Conservation (phyloP, 139 green algal genomes). For the Chlorella sp. region DNA sequence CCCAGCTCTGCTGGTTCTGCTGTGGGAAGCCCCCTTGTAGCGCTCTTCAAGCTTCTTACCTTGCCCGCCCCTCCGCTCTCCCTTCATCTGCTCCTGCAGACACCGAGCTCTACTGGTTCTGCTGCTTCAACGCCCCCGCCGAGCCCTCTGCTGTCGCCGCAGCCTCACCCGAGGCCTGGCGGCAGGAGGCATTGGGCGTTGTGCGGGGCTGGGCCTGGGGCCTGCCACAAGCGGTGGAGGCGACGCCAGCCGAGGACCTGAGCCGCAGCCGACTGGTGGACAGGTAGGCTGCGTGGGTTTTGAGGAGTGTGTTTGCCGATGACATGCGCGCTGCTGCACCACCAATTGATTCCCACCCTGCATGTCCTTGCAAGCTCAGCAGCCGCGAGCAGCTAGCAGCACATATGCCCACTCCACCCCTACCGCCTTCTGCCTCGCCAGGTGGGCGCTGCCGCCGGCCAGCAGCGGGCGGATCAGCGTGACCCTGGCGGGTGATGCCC, state of each 20-base stretch:
- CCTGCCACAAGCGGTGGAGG: conserved; percentile 49
- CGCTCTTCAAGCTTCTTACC: too few species aligned
- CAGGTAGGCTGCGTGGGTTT: conserved; percentile 35
- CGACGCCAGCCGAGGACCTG: conserved; percentile 54
- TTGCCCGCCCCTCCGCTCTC: neutral
- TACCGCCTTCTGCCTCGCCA: neutral
- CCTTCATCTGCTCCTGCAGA: conserved; percentile 15
- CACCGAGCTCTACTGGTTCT: conserved; percentile 79
- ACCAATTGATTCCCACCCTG: too few species aligned
- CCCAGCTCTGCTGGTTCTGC: too few species aligned
- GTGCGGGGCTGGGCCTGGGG: conserved; percentile 65
- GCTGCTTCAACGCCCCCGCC: conserved; percentile 25
- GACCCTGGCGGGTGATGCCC: conserved; percentile 80
- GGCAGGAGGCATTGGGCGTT: conserved; percentile 47
- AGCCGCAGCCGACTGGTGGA: conserved; percentile 61
- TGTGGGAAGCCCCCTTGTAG: too few species aligned
- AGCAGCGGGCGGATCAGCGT: conserved; percentile 46
- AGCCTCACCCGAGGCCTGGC: conserved; percentile 26
- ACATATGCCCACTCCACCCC: neutral
- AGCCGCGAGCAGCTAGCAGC: neutral
- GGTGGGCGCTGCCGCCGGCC: conserved; percentile 38
- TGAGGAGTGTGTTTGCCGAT: neutral
- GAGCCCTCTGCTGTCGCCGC: neutral
- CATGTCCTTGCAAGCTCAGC: too few species aligned
- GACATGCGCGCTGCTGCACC: too few species aligned